phyloP scores from a whole-genome alignment of 305 asterid species.

The Withania somnifera region DNA sequence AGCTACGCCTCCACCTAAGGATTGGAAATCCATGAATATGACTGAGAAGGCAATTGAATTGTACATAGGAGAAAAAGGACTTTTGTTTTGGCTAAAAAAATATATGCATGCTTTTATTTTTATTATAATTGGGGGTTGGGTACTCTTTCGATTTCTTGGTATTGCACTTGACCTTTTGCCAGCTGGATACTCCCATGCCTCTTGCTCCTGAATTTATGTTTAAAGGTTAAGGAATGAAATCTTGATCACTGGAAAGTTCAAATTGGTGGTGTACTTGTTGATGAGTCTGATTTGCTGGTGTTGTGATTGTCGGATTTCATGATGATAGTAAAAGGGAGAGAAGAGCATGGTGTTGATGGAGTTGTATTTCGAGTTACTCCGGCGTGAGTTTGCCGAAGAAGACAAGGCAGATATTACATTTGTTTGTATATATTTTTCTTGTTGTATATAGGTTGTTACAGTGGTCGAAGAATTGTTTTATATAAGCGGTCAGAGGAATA shows the following conservation, averaged over 20 bases:
- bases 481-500: no score
- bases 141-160: slow-evolving; percentile 68
- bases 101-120: slow-evolving; percentile 81
- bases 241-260: neutral
- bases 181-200: slow-evolving; percentile 71
- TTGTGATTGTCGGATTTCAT: no score
- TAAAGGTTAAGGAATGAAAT: slow-evolving; percentile 23
- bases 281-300: no score
- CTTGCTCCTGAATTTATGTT: slow-evolving; percentile 54
- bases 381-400: no score
- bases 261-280: no score
- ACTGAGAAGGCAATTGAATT: slow-evolving; percentile 68
- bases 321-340: no score
- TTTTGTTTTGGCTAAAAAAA: slow-evolving; percentile 82
- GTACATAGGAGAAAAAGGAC: slow-evolving; percentile 71
- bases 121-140: slow-evolving; percentile 82
- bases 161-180: slow-evolving; percentile 70
- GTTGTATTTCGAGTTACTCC: no score
- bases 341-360: no score
- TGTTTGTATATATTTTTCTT: no score
- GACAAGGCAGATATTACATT: no score
- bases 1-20: slow-evolving; percentile 32
- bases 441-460: no score
- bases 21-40: slow-evolving; percentile 67
- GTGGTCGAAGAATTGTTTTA: no score